Conservation (phyloP, 1,139 yeast genomes). For the Scheffersomyces titani region DNA sequence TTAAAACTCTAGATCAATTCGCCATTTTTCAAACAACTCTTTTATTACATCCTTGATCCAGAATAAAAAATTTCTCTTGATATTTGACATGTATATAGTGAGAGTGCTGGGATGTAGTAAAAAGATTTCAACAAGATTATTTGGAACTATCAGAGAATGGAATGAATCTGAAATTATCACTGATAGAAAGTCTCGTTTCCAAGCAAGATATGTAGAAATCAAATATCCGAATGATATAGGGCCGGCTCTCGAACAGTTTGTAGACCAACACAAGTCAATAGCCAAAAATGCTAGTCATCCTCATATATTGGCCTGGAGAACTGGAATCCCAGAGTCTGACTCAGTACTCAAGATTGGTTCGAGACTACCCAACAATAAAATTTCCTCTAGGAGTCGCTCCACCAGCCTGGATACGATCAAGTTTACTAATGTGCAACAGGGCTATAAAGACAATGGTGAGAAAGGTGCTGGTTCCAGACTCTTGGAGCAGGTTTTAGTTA, state of each 20-base stretch:
- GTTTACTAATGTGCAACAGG: conserved; percentile 44
- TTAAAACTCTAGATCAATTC: background rate
- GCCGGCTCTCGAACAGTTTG: conserved; percentile 34
- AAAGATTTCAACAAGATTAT: background rate
- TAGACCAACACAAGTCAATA: conserved; percentile 38
- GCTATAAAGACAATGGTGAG: conserved; percentile 65
- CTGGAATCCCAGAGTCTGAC: conserved; percentile 25
- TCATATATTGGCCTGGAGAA: conserved; percentile 69
- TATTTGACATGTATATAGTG: background rate
- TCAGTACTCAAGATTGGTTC: conserved; percentile 5
- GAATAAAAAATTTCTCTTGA: background rate
- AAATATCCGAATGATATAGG: conserved; percentile 38
- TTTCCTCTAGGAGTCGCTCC: background rate
- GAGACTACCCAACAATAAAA: background rate
- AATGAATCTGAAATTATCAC: conserved; percentile 26
- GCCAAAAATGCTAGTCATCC: conserved; percentile 62
- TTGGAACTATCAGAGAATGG: conserved; percentile 22
- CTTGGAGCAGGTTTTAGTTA: conserved; percentile 48
- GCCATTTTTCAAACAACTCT: background rate
- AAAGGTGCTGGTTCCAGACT: conserved; percentile 62
- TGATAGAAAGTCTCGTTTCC: conserved; percentile 61
- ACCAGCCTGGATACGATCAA: background rate
- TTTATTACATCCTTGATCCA: background rate
- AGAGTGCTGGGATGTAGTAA: background rate
- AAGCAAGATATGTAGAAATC: conserved; percentile 53